Evolutionary conservation across 2,329 filamentous ascomycete species (phyloP).

Genomic region (Neofusicoccum kwambonambiense): DNA sequence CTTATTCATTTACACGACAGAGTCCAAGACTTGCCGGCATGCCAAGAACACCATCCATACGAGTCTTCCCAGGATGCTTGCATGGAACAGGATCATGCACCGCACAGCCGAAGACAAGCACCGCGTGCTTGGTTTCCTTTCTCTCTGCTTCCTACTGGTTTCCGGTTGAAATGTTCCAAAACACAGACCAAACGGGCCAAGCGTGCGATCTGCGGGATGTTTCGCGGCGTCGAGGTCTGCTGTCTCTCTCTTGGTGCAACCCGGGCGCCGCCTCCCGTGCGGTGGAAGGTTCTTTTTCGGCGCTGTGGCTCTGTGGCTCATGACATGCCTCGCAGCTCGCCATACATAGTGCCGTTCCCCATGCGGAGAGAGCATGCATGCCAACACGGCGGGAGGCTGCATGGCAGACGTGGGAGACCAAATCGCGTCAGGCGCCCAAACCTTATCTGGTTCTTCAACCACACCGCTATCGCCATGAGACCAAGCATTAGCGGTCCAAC

Average conservation of each 20-base stretch:
- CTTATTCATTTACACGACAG: slow-evolving; percentile 1
- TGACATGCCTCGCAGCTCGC: slow-evolving; percentile 8
- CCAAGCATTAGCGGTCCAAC: neutral
- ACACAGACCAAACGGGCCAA: neutral
- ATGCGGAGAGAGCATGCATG: neutral
- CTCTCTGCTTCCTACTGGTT: neutral
- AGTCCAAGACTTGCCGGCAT: neutral
- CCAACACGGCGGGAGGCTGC: neutral
- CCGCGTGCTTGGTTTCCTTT: neutral
- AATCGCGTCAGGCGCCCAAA: neutral
- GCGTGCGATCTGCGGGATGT: neutral
- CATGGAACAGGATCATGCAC: neutral
- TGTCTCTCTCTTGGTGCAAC: neutral
- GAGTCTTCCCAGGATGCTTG: neutral
- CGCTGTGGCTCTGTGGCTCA: neutral
- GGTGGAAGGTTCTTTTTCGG: neutral
- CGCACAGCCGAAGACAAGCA: neutral
- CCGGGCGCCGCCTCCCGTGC: neutral
- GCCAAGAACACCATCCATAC: neutral
- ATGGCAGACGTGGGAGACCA: neutral
- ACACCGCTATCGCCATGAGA: neutral
- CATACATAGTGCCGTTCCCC: neutral
- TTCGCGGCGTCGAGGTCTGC: neutral
- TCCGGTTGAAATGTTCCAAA: neutral
- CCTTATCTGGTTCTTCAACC: neutral